These are phyloP conservation scores for Mollisia scopiformis DNA, from an alignment of 2,329 filamentous ascomycete genomes.

Conservation along the genomic window DNA sequence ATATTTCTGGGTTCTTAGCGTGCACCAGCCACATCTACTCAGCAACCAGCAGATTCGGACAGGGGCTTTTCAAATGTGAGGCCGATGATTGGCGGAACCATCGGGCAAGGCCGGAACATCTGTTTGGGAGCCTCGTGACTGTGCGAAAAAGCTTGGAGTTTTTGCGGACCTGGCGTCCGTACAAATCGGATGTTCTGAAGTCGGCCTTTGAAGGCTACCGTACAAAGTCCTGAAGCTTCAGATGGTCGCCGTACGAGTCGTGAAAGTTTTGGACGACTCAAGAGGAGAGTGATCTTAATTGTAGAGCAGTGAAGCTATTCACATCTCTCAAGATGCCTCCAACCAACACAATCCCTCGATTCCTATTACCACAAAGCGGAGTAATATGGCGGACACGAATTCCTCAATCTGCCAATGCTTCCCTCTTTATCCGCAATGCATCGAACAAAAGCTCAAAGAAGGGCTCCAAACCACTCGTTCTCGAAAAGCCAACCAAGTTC, in stretches of 20 bases:
- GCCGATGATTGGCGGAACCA: neutral
- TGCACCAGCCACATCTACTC: constrained; percentile 21
- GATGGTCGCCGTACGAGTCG: neutral
- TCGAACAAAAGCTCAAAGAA: constrained; percentile 37
- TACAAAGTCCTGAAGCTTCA: constrained; percentile 3
- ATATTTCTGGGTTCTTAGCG: constrained; percentile 16
- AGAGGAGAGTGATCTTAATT: neutral
- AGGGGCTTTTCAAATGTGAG: neutral
- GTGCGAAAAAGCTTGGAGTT: neutral
- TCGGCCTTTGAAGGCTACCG: neutral
- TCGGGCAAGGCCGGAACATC: constrained; percentile 1
- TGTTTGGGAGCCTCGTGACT: neutral
- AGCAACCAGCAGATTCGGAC: neutral
- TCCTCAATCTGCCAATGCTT: constrained; percentile 28
- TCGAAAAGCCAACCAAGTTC: constrained; percentile 88
- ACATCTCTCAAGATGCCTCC: constrained; percentile 34
- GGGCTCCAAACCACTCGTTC: constrained; percentile 55
- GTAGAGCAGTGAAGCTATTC: neutral
- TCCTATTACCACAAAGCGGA: constrained; percentile 67
- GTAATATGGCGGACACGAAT: constrained; percentile 52
- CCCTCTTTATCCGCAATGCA: constrained; percentile 34
- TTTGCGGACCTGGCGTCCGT: neutral
- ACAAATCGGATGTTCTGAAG: neutral
- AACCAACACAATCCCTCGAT: constrained; percentile 62
- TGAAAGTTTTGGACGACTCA: constrained; percentile 1